Conservation (phyloP, 352 stramenopile genomes). For the Globisporangium middletonii region DNA sequence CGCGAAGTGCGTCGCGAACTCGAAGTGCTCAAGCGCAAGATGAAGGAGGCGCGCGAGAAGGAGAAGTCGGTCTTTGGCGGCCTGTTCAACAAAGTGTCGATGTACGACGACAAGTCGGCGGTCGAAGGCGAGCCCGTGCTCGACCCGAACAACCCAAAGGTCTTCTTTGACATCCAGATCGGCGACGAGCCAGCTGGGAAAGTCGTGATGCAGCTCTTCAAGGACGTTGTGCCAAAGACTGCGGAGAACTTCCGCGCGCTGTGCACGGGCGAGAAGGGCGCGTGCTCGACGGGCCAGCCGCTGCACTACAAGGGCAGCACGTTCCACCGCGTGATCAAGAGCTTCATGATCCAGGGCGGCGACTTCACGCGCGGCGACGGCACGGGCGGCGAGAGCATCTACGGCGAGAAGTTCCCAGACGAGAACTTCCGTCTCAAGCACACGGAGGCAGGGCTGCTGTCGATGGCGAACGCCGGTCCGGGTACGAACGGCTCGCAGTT, state of each 20-base stretch:
- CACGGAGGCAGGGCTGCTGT: slow-evolving; percentile 91
- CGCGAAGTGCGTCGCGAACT: slow-evolving; percentile 76
- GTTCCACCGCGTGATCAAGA: slow-evolving; percentile 98
- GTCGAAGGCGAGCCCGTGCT: slow-evolving; percentile 53
- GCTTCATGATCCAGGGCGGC: slow-evolving; percentile 93
- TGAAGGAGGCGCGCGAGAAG: slow-evolving; percentile 90
- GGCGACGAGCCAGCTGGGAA: slow-evolving; percentile 84
- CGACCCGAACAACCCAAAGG: slow-evolving; percentile 92
- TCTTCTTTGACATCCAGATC: slow-evolving; percentile 98
- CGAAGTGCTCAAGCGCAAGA: slow-evolving; percentile 73
- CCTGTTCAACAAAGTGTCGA: slow-evolving; percentile 94
- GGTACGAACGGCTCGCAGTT: slow-evolving; percentile 98
- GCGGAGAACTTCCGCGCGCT: slow-evolving; percentile 98
- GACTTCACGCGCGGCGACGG: slow-evolving; percentile 96
- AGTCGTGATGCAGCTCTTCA: slow-evolving; percentile 95
- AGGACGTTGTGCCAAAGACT: slow-evolving; percentile 95
- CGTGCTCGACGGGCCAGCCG: slow-evolving; percentile 66
- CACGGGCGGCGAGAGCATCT: slow-evolving; percentile 93
- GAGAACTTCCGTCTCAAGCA: slow-evolving; percentile 99
- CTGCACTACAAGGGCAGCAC: slow-evolving; percentile 97
- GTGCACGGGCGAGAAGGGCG: slow-evolving; percentile 97
- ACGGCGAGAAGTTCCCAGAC: slow-evolving; percentile 93
- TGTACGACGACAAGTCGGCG: slow-evolving; percentile 96
- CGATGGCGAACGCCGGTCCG: slow-evolving; percentile 95
- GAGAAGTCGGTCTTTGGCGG: slow-evolving; percentile 96